Conservation (phyloP, 805 yeast genomes). For the Wickerhamiella bombiphila region DNA sequence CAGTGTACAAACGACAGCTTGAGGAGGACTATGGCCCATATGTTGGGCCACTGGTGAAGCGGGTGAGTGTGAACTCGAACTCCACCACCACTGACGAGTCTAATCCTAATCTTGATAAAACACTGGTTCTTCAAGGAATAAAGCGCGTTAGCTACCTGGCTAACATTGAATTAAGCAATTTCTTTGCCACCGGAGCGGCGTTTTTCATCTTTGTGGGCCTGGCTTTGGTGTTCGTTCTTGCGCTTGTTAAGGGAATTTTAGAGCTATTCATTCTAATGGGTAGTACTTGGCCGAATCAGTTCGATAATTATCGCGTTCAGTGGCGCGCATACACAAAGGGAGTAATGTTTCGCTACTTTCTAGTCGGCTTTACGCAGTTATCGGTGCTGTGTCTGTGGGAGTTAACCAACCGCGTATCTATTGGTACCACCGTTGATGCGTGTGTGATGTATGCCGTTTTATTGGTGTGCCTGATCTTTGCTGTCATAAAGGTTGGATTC, state of each 20-base stretch:
- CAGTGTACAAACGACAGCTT: constrained; percentile 43
- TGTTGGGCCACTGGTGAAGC: constrained; percentile 2
- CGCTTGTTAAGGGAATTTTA: constrained; percentile 52
- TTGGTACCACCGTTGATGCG: constrained; percentile 71
- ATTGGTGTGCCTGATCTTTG: constrained; percentile 48
- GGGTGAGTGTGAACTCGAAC: constrained; percentile 8
- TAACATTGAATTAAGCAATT: constrained; percentile 68
- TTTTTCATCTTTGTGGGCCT: constrained; percentile 67
- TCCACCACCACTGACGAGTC: constrained; percentile 35
- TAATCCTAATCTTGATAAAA: constrained; percentile 43
- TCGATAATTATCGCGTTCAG: constrained; percentile 60
- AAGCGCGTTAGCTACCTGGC: constrained; percentile 81
- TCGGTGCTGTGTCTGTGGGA: constrained; percentile 79
- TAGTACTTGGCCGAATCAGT: constrained; percentile 46
- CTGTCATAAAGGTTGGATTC: constrained; percentile 56
- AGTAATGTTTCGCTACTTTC: constrained; percentile 64
- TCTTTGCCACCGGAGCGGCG: constrained; percentile 75
- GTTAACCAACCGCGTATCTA: constrained; percentile 66
- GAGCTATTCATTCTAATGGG: constrained; percentile 50
- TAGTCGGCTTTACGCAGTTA: constrained; percentile 79
- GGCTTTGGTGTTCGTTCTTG: constrained; percentile 40
- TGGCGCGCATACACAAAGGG: constrained; percentile 55
- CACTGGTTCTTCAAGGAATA: constrained; percentile 75
- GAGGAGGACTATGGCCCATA: not conserved
- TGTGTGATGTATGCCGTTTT: constrained; percentile 48